Base-by-base conservation (phyloP, 208 protist genomes). In the Trypanosoma cruzi region DNA sequence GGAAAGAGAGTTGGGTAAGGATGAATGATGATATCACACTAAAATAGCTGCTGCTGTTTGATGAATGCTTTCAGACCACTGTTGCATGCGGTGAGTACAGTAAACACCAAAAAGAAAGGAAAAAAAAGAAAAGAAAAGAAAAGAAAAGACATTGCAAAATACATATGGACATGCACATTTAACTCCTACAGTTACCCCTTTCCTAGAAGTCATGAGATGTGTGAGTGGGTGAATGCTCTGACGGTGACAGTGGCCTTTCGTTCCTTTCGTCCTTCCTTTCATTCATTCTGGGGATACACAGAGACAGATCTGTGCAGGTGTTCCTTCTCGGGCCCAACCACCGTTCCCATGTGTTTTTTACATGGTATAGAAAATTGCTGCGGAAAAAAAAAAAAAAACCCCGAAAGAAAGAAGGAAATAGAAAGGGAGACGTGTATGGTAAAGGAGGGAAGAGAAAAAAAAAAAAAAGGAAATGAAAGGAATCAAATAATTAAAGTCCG, bases 151-250 rank as follows among this genome's bases (percentile, higher is more conserved):
- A 32, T 49, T 16, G 3, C 13, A 26, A 50, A 36, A 13, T 36
- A 65, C 0, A 54, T 20, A 36, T 37, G 50, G 24, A 54, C 24
- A 65, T 37, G 50, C 54, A 65, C 37, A 65, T 65, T 26, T 55
- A 65, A n/a, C n/a, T n/a, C n/a, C n/a, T n/a, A n/a, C n/a, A n/a
- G n/a, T n/a, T n/a, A n/a, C n/a, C n/a, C n/a, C n/a, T n/a, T n/a
- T n/a, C n/a, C n/a, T n/a, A n/a, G n/a, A n/a, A n/a, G n/a, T n/a
- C n/a, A n/a, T n/a, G n/a, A n/a, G n/a, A n/a, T n/a, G n/a, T n/a
- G n/a, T n/a, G n/a, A n/a, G n/a, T n/a, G n/a, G n/a, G n/a, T n/a
- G n/a, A n/a, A n/a, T n/a, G n/a, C n/a, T n/a, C n/a, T n/a, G n/a
- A n/a, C n/a, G n/a, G n/a, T n/a, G n/a, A n/a, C n/a, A n/a, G n/a